Evolutionary conservation across 2,329 filamentous ascomycete genomes (phyloP), one percentile per base, ranked within the genome.

Genomic region (Curvularia sp.): DNA sequence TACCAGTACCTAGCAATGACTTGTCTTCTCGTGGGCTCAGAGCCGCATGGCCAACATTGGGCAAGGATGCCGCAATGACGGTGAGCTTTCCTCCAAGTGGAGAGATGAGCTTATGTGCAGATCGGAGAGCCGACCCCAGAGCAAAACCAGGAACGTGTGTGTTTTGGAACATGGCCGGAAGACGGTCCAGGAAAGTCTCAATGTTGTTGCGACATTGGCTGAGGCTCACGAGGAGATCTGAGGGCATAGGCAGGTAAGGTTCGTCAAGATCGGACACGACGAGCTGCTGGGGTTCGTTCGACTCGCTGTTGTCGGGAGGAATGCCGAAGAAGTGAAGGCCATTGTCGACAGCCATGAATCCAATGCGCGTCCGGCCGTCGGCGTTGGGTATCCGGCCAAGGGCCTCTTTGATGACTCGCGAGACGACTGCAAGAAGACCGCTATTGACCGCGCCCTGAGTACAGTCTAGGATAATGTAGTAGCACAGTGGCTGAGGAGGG

Each of bases 361-460:
- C 95, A 55, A 99, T 84, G 59, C 94, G 88, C 39, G 95, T 98
- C 69, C 95, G 87, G 61, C 93, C 87, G 76, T 98, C 95, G 24
- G 93, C 93, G 78, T 99, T 98, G n/a, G 95, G 95, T 86, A 99
- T 97, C 79, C 94, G 86, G 79, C 96, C 94, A 56, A 99, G 85
- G 72, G 93, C 97, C 78, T 98, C 95, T 72, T 96, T 84, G 69
- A 99, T 97, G 64, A 93, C 97, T 69, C 95, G 88, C 57, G 95
- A 94, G 62, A 89, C 92, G 9, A 95, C 98, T 49, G 95, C 95
- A 59, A 98, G 83, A 31, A 99, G 88, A 49, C 95, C 95, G 48
- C 59, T 66, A 64, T 89, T 96, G 15, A 92, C 93, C 15, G 95
- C 79, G 97, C 94, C 44, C 58, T 66, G 67, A 49, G 67, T 68